Evolutionary conservation across 2,329 filamentous ascomycete species (phyloP), one percentile per base, ranked within the genome.

Genomic region (Epichloe elymi): DNA sequence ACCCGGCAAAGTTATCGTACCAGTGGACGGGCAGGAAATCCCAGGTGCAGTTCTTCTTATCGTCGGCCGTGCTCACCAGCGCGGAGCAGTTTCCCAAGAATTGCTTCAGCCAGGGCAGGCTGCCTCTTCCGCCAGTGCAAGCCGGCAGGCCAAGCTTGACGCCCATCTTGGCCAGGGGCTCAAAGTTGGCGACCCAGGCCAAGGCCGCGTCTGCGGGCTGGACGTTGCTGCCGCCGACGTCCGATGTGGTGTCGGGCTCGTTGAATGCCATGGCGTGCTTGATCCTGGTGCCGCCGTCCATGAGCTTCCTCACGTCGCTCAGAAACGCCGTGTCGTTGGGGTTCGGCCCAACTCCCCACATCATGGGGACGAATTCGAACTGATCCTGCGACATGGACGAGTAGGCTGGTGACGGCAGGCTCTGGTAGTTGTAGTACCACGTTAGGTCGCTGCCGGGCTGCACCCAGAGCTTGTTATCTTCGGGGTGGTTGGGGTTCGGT

Each of bases 351-450:
- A 78, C 70, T 35, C 85, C 85, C 83, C 83, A 91, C 53, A 89
- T 76, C 86, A 89, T 88, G 48, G 87, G 86, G 1, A 91, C 81
- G 65, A 88, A 93, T 63, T 86, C 75, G 58, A 91, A 79, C 14
- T 73, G 65, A 14, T 71, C 68, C 58, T 82, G 76, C 0, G 73
- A 58, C 33, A 72, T 60, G 47, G 71, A 65, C 40, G 65, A 56
- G 61, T 75, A 83, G 41, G 69, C 69, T 0, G 72, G 55, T 0
- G 81, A 78, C 1, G 86, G 85, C 3, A 65, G 62, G 19, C 72
- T 61, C 26, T 69, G 66, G 66, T 90, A 93, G 70, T 90, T 91
- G 75, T 91, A 93, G 72, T 93, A 93, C 87, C 87, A 93, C 3
- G 80, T 84, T 51, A 91, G 67, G 41, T 80, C 76, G 17, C 76